Evolutionary conservation across 1,284 basidiomycete species (phyloP), one percentile per base, ranked within the genome.

Genomic region (Thecaphora frezii): DNA sequence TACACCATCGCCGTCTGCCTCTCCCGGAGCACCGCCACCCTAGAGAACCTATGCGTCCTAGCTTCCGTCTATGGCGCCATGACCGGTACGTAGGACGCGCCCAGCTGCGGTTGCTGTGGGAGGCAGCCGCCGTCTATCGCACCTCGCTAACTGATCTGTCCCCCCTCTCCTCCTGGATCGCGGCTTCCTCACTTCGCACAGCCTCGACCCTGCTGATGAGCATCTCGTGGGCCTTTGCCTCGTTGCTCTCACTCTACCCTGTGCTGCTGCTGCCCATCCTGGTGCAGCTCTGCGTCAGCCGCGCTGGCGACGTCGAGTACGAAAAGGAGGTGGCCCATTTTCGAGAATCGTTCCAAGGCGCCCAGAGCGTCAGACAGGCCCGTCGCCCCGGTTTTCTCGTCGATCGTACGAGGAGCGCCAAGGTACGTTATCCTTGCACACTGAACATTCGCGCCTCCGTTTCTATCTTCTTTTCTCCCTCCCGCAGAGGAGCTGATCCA

Each of bases 1-100:
- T 93, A 94, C 77, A 81, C 89, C 5, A 78, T 93, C 44, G 82
- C 91, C 1, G 86, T 91, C 0, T 88, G 87, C 37, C 81, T 93
- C 2, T 88, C 91, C 0, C 81, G 87, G 9, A 93, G 92, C 0
- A 90, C 90, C 0, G 87, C 89, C 0, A 84, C 86, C 0, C 81
- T 97, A 19, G 90, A 93, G 74, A 92, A 89, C 71, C 82, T 85
- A 0, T 79, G 90, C 5, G 79, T 86, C 26, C 81, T 94, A 1
- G 74, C 88, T 1, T 78, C 87, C 1, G 77, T 96, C n/a, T 84
- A 87, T 80, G 86, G 87, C 54, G 90, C 90, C 0, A 84, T 85
- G 43, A 79, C 84, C 80, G 85, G 90, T 90, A 41, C 61, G 79
- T 64, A 38, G 81, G 58, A 30, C 18, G 39, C 19, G 23, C 36